phyloP scores from a whole-genome alignment of 2,329 filamentous ascomycete species.

The Gaeumannomyces sp. region DNA sequence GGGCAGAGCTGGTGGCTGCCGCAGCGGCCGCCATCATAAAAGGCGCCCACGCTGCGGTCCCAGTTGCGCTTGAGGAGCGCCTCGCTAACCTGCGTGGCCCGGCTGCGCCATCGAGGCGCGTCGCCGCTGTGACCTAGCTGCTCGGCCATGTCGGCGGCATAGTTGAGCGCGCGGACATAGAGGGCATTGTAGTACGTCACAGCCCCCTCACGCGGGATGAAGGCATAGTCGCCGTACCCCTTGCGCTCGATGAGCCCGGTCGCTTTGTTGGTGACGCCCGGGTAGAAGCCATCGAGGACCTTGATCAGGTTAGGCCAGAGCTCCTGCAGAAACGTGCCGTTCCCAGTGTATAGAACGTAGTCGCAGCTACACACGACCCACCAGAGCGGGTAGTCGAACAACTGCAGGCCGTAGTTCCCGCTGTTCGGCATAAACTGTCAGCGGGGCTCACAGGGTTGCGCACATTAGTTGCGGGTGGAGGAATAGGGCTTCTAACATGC shows the following conservation, averaged over 20 bases:
- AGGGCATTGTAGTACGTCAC: conserved; percentile 48
- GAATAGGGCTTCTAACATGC: conserved; percentile 32
- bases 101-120: conserved; percentile 31
- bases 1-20: conserved; percentile 20
- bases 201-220: conserved; percentile 38
- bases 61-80: conserved; percentile 34
- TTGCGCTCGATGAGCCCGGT: conserved; percentile 36
- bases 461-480: neutral
- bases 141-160: conserved; percentile 36
- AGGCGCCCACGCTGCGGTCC: conserved; percentile 35
- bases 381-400: conserved; percentile 48
- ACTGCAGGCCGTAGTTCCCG: conserved; percentile 37
- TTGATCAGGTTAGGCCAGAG: conserved; percentile 36
- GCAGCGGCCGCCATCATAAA: conserved; percentile 35
- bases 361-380: conserved; percentile 45
- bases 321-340: conserved; percentile 31
- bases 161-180: conserved; percentile 38
- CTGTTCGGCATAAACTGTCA: conserved; percentile 17
- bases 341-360: conserved; percentile 43
- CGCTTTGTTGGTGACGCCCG: conserved; percentile 30
- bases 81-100: conserved; percentile 28
- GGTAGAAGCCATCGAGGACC: conserved; percentile 40
- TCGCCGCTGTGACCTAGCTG: conserved; percentile 25
- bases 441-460: neutral
- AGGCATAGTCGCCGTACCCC: conserved; percentile 45